A percentile compares a stretch with the other conserved stretches of the same genome.
phyloP scores from a whole-genome alignment of 2,329 filamentous ascomycete species.

The Fragosphaeria purpurea region DNA sequence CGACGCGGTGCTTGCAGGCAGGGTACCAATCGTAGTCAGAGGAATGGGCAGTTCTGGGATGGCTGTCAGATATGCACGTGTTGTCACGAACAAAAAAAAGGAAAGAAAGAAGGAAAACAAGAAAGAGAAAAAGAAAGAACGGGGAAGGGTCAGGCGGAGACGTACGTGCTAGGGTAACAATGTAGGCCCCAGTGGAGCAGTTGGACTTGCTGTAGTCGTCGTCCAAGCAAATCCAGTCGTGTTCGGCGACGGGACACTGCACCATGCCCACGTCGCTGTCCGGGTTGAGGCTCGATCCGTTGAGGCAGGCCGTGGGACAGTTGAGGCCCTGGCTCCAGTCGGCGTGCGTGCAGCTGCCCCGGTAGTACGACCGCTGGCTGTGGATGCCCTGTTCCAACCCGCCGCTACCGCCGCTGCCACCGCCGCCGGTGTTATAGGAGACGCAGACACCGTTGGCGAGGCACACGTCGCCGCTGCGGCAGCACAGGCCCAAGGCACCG shows the following conservation, averaged over 20 bases:
- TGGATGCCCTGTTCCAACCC: not conserved
- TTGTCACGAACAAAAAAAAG: no score
- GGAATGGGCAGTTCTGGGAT: no score
- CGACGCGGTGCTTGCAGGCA: no score
- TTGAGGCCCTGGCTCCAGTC: constrained; percentile 5
- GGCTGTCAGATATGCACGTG: no score
- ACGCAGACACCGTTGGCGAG: constrained; percentile 9
- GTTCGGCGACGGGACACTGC: constrained; percentile 1
- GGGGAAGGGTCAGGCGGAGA: not conserved
- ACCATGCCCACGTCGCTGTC: constrained; percentile 2
- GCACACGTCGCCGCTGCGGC: constrained; percentile 10
- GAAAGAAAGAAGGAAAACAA: no score
- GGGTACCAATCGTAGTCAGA: no score
- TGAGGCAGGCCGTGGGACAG: constrained; percentile 8
- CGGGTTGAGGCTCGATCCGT: not conserved
- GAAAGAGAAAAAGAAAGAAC: no score
- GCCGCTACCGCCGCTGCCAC: not conserved
- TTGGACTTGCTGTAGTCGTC: constrained; percentile 6
- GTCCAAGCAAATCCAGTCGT: constrained; percentile 10
- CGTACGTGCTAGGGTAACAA: constrained; percentile 5
- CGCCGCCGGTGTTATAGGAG: not conserved
- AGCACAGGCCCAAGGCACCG: constrained; percentile 9
- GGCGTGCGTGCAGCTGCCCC: constrained; percentile 7
- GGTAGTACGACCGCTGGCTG: constrained; percentile 2
- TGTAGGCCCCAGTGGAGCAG: constrained; percentile 5